A percentile compares a stretch with the other conserved stretches of the same genome.
Conservation (phyloP, 139 green algal genomes). For the Choricystis sp. region DNA sequence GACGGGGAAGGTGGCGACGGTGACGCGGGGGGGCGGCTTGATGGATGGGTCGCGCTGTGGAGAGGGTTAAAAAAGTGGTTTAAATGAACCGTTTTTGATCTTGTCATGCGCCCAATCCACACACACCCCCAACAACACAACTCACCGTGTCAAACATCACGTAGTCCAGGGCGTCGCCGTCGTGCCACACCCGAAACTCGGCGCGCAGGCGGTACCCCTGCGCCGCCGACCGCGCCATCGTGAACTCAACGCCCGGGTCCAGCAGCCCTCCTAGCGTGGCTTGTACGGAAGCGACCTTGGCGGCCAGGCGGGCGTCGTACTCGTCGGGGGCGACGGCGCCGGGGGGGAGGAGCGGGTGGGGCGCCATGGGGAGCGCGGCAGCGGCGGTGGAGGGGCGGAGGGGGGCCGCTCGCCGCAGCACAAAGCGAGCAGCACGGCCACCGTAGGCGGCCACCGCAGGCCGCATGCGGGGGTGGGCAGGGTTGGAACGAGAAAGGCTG, state of each 20-base stretch:
- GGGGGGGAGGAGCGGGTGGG: no score
- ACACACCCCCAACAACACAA: no score
- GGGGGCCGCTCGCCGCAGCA: not conserved
- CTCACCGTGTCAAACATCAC: constrained; percentile 52
- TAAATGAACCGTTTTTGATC: constrained; percentile 3
- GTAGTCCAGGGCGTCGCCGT: constrained; percentile 38
- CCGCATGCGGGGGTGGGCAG: no score
- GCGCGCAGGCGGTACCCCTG: constrained; percentile 14
- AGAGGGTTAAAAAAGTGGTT: not conserved
- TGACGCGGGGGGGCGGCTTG: constrained; percentile 15
- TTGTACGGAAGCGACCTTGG: constrained; percentile 26
- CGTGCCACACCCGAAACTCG: constrained; percentile 56
- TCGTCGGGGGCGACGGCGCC: constrained; percentile 5
- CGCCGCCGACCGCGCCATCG: constrained; percentile 19
- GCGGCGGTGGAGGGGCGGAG: no score
- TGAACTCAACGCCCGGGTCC: constrained; percentile 29
- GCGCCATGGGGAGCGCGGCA: not conserved
- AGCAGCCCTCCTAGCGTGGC: constrained; percentile 50
- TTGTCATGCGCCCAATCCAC: not conserved
- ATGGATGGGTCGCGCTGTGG: not conserved
- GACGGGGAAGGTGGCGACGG: constrained; percentile 63
- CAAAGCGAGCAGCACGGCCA: no score
- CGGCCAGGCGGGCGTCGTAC: constrained; percentile 41
- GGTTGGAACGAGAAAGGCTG: no score
- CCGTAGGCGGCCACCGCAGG: no score